Evolutionary conservation across 495 filamentous ascomycete genomes (phyloP).

Genomic region (Xylaria scruposa): DNA sequence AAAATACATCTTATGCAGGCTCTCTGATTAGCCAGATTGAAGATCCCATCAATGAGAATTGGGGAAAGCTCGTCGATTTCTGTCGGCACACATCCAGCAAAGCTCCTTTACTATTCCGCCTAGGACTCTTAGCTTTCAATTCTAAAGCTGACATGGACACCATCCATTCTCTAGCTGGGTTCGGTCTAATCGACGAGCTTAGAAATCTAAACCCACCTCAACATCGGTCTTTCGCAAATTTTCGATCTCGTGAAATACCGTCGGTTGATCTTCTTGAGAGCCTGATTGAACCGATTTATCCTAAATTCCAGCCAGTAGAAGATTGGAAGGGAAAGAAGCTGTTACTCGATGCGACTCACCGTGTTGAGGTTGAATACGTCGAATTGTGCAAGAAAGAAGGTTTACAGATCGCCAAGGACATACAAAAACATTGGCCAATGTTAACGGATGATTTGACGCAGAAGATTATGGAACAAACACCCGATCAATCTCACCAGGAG

Average conservation of each 20-base stretch:
- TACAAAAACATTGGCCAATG: constrained; percentile 47
- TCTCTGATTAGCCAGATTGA: constrained; percentile 44
- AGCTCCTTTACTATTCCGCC: constrained; percentile 41
- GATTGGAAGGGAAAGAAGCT: background rate
- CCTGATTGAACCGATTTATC: constrained; percentile 29
- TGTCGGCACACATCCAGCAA: constrained; percentile 33
- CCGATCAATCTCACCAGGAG: too few species aligned
- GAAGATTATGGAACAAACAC: too few species aligned
- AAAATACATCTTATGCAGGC: constrained; percentile 26
- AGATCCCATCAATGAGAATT: constrained; percentile 43
- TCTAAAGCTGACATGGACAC: constrained; percentile 38
- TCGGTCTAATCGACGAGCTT: constrained; percentile 40
- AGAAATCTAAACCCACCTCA: constrained; percentile 36
- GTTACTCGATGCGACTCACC: constrained; percentile 20
- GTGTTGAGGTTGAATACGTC: constrained; percentile 37
- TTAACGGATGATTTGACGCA: constrained; percentile 30
- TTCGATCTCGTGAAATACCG: constrained; percentile 39
- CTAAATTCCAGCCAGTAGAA: constrained; percentile 9
- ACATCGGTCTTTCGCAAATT: constrained; percentile 38
- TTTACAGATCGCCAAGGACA: constrained; percentile 32
- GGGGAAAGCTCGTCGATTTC: constrained; percentile 46
- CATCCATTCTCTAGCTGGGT: constrained; percentile 40
- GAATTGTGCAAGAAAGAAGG: constrained; percentile 37
- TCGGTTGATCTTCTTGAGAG: constrained; percentile 36
- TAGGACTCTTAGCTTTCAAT: constrained; percentile 33